A percentile compares a stretch with the other conserved stretches of the same genome.
phyloP scores from a whole-genome alignment of 805 yeast species.

The Pichia sporocuriosa region DNA sequence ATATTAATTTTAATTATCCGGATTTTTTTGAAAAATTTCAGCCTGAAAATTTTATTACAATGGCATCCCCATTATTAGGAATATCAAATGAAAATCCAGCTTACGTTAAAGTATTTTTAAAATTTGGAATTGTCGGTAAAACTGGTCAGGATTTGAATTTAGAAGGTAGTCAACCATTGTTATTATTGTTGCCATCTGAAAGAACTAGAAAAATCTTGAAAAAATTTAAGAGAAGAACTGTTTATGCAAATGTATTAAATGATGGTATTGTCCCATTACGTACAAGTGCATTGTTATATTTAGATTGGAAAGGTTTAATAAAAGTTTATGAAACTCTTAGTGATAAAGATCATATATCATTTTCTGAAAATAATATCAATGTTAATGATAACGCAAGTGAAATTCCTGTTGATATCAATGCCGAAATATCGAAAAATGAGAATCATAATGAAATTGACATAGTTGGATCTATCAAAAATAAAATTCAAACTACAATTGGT shows the following conservation, averaged over 20 bases:
- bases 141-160: slow-evolving; percentile 90
- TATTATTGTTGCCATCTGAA: slow-evolving; percentile 69
- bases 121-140: slow-evolving; percentile 83
- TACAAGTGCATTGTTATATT: slow-evolving; percentile 76
- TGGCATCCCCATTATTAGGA: slow-evolving; percentile 89
- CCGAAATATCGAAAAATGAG: background rate
- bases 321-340: slow-evolving; percentile 35
- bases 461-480: slow-evolving; percentile 19
- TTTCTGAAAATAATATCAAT: background rate
- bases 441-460: background rate
- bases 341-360: no score
- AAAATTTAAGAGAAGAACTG: slow-evolving; percentile 61
- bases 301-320: slow-evolving; percentile 76
- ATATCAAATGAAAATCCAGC: slow-evolving; percentile 82
- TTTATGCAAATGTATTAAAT: slow-evolving; percentile 83
- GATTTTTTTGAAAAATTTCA: slow-evolving; percentile 56
- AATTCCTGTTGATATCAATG: slow-evolving; percentile 26
- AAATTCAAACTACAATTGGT: slow-evolving; percentile 37
- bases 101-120: slow-evolving; percentile 75
- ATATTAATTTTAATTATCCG: slow-evolving; percentile 62
- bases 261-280: slow-evolving; percentile 96
- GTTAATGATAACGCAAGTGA: slow-evolving; percentile 16
- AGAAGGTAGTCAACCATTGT: slow-evolving; percentile 49
- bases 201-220: slow-evolving; percentile 62
- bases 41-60: slow-evolving; percentile 72